These are phyloP conservation scores for Emericellopsis terricola DNA, from an alignment of 495 filamentous ascomycete genomes.

Conservation along the genomic window DNA sequence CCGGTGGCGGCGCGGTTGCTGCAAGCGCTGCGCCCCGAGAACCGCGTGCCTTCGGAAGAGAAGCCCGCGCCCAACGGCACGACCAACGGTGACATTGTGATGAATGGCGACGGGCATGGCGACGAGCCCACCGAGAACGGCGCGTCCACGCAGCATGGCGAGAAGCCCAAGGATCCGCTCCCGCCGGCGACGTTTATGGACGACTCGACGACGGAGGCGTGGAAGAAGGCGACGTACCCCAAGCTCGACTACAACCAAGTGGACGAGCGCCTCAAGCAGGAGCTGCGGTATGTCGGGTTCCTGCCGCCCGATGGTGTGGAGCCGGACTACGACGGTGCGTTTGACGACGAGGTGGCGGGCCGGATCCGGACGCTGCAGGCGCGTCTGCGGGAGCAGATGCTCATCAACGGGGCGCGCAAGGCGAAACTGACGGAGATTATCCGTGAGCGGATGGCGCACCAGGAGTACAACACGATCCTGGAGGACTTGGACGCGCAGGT, in stretches of 20 bases:
- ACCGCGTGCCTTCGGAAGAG: slow-evolving; percentile 43
- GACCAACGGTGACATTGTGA: slow-evolving; percentile 30
- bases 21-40: slow-evolving; percentile 65
- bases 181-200: slow-evolving; percentile 62
- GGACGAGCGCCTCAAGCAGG: slow-evolving; percentile 76
- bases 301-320: slow-evolving; percentile 41
- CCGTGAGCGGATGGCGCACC: slow-evolving; percentile 79
- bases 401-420: slow-evolving; percentile 81
- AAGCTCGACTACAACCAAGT: slow-evolving; percentile 70
- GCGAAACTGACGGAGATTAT: slow-evolving; percentile 67
- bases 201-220: slow-evolving; percentile 41
- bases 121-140: slow-evolving; percentile 17
- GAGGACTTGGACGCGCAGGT: slow-evolving; percentile 95
- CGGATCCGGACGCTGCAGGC: slow-evolving; percentile 71
- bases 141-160: slow-evolving; percentile 7
- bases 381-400: slow-evolving; percentile 60
- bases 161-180: slow-evolving; percentile 24
- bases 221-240: slow-evolving; percentile 36
- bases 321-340: slow-evolving; percentile 68
- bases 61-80: slow-evolving; percentile 35
- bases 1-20: slow-evolving; percentile 73
- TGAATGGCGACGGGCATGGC: slow-evolving; percentile 31
- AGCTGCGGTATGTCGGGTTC: slow-evolving; percentile 88
- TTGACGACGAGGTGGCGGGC: slow-evolving; percentile 87
- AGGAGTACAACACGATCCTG: slow-evolving; percentile 91